phyloP scores from a whole-genome alignment of 2,329 filamentous ascomycete genomes.

The Penicillium concentricum region DNA sequence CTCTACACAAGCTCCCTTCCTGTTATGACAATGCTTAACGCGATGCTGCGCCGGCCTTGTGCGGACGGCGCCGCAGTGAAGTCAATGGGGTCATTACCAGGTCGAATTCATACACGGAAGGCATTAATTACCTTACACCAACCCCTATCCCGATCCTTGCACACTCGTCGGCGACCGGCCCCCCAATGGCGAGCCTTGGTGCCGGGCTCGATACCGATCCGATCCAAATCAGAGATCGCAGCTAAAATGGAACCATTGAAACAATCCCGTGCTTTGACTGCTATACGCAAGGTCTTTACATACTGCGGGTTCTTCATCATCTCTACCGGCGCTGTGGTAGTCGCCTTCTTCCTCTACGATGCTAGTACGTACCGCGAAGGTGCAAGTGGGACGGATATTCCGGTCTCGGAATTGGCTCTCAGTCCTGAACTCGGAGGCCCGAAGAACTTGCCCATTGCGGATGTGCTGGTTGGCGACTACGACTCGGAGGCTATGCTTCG shows the following conservation, averaged over 20 bases:
- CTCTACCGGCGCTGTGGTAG: slow-evolving; percentile 65
- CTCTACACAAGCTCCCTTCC: slow-evolving; percentile 8
- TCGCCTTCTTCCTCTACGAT: slow-evolving; percentile 92
- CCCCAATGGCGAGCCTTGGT: slow-evolving; percentile 22
- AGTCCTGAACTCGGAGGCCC: slow-evolving; percentile 80
- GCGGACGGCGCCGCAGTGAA: slow-evolving; percentile 28
- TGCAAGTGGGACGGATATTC: slow-evolving; percentile 66
- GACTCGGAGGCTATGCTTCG: slow-evolving; percentile 68
- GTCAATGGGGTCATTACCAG: slow-evolving; percentile 25
- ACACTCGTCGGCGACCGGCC: slow-evolving; percentile 22
- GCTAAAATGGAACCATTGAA: slow-evolving; percentile 20
- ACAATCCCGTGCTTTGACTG: slow-evolving; percentile 44
- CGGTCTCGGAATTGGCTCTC: slow-evolving; percentile 80
- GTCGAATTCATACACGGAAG: slow-evolving; percentile 21
- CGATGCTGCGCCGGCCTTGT: slow-evolving; percentile 32
- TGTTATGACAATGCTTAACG: slow-evolving; percentile 28
- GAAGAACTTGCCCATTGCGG: slow-evolving; percentile 90
- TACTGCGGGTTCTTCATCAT: slow-evolving; percentile 73
- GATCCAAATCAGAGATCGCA: slow-evolving; percentile 34
- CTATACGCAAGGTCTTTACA: slow-evolving; percentile 68
- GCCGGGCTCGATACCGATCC: slow-evolving; percentile 25
- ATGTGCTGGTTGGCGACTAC: slow-evolving; percentile 84
- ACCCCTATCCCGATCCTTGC: slow-evolving; percentile 20
- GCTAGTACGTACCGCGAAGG: slow-evolving; percentile 82
- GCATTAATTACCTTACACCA: slow-evolving; percentile 9